Percentiles rank a stretch among this genome's conserved stretches.
Conservation (phyloP, 306 rosid genomes). For the Glycine tomentella region DNA sequence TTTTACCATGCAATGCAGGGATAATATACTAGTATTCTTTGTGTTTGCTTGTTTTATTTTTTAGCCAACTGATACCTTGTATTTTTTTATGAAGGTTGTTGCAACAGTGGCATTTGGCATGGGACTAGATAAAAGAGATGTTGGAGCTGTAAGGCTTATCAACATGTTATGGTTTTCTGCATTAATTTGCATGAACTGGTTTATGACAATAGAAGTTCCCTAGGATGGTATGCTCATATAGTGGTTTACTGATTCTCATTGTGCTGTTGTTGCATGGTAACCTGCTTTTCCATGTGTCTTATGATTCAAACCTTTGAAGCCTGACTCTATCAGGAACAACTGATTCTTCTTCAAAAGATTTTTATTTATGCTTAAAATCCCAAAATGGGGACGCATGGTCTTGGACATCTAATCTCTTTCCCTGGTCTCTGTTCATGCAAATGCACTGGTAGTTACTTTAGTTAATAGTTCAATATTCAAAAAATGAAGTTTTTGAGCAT, state of each 20-base stretch:
- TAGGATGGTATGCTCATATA: constrained; percentile 30
- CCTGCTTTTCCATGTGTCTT: constrained; percentile 18
- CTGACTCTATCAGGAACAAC: constrained; percentile 34
- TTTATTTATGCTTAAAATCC: constrained; percentile 2
- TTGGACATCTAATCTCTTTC: constrained; percentile 21
- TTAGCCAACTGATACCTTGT: constrained; percentile 42
- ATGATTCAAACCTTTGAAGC: constrained; percentile 32
- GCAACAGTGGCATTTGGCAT: constrained; percentile 99
- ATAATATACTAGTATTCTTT: background rate
- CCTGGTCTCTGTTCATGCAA: constrained; percentile 38
- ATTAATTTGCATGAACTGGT: constrained; percentile 38
- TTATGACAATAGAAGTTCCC: constrained; percentile 36
- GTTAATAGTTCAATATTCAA: constrained; percentile 11
- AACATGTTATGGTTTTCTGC: constrained; percentile 47
- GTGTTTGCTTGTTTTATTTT: constrained; percentile 36
- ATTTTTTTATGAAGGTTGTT: constrained; percentile 71
- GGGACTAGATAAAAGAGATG: constrained; percentile 96
- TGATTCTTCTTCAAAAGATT: constrained; percentile 29
- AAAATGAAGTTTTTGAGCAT: constrained; percentile 15
- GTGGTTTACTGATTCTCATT: constrained; percentile 44
- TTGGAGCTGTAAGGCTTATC: constrained; percentile 84
- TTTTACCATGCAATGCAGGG: background rate
- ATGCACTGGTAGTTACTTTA: constrained; percentile 31
- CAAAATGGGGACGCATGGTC: constrained; percentile 23
- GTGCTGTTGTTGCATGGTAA: constrained; percentile 25